Evolutionary conservation across 371 early-diverging fungal genomes (phyloP), one percentile per base, ranked within the genome.

Genomic region (Mortierella sp.): DNA sequence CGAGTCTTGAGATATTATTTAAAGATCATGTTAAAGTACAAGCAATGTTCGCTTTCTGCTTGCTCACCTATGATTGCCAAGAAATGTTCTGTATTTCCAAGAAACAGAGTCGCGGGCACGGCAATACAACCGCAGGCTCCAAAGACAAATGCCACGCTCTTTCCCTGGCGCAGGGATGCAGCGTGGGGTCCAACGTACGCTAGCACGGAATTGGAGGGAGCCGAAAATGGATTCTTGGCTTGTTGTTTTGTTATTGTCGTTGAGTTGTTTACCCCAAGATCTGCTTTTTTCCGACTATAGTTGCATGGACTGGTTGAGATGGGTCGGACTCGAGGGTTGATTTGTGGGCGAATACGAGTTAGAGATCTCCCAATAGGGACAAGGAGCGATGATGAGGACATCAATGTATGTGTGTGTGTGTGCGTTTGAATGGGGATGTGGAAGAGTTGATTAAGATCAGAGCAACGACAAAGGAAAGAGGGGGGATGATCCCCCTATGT

Each of bases 61-160:
- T 8, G 43, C 52, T 76, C 70, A 78, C 79, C 79, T 60, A 78
- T 63, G 30, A 70, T 62, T 30, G 79, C 79, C 74, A 78, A 70
- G 71, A 74, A 14, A 20, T 78, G 71, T 52, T 78, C 79, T 1
- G 79, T 70, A 52, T 73, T 78, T 40, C 79, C 79, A 30, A 78
- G 79, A 59, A 63, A 78, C 22, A 78, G 47, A 14, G 74, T 78
- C 22, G 79, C 63, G 10, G 79, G 79, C 5, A 78, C 71, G 9
- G 79, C 79, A 30, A 78, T 78, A 37, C 74, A 73, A 2, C 79
- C 79, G 43, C 79, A 78, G 9, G 79, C 74, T 1, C 71, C 79
- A 70, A 78, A 78, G 16, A 78, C 79, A 73, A 78, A 78, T 22
- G 79, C 79, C 8, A 78, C 74, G 49, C 68, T 64, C 62, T 78